These are phyloP conservation scores for Ramichloridium luteum DNA, from an alignment of 2,329 filamentous ascomycete species.

Conservation along the genomic window DNA sequence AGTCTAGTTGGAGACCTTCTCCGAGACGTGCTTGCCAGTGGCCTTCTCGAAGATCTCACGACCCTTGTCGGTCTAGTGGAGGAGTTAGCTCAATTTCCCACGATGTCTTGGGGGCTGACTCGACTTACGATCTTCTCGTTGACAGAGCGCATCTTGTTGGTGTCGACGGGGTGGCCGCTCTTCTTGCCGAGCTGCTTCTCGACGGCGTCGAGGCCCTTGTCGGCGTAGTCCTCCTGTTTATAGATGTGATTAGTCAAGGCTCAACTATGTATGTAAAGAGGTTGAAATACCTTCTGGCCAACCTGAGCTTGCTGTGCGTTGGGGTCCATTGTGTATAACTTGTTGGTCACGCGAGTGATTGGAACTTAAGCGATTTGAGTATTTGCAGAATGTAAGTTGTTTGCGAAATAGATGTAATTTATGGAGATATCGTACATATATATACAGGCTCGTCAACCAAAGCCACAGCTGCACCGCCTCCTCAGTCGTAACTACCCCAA, in stretches of 20 bases:
- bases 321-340: slow-evolving; percentile 1
- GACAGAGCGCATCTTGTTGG: slow-evolving; percentile 16
- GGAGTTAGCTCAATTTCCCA: slow-evolving; percentile 1
- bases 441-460: too few species aligned
- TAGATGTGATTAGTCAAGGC: background rate
- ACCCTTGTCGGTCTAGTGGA: slow-evolving; percentile 16
- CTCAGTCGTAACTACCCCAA: too few species aligned
- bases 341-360: too few species aligned
- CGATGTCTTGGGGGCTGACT: slow-evolving; percentile 3
- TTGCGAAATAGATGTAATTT: too few species aligned
- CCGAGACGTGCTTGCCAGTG: slow-evolving; percentile 21
- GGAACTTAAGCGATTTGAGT: too few species aligned
- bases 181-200: slow-evolving; percentile 14
- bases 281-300: background rate
- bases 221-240: slow-evolving; percentile 19
- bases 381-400: too few species aligned
- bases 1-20: slow-evolving; percentile 11
- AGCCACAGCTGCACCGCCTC: too few species aligned
- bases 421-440: too few species aligned
- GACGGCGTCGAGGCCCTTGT: slow-evolving; percentile 18
- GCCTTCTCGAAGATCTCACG: slow-evolving; percentile 22
- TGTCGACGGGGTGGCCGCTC: slow-evolving; percentile 16
- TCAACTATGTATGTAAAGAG: background rate
- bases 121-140: slow-evolving; percentile 22
- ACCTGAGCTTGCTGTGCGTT: background rate